These are phyloP conservation scores for Mycena galericulata DNA, from an alignment of 768 basidiomycete genomes.

Conservation along the genomic window DNA sequence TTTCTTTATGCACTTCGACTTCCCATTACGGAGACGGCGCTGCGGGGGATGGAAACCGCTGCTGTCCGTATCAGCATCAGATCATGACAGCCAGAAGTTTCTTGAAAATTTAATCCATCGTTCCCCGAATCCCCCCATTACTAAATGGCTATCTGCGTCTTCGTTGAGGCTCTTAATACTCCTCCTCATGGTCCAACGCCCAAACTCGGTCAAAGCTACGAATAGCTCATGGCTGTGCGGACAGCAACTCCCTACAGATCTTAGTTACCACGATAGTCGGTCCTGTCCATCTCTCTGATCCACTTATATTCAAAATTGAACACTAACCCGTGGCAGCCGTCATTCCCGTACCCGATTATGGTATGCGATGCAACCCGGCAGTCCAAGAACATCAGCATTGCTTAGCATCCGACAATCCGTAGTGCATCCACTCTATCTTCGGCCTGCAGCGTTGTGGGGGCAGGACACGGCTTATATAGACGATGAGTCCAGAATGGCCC, in stretches of 20 bases:
- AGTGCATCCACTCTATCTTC: no score
- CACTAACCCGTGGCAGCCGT: neutral
- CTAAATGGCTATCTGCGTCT: no score
- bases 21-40: no score
- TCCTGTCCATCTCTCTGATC: conserved; percentile 10
- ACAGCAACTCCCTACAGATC: neutral
- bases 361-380: neutral
- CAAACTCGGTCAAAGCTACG: neutral
- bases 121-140: no score
- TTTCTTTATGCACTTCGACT: no score
- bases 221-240: conserved; percentile 12
- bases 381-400: conserved; percentile 16
- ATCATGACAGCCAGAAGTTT: no score
- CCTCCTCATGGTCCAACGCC: neutral
- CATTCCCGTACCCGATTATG: neutral
- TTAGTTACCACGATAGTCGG: neutral
- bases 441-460: neutral
- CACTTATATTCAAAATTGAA: neutral
- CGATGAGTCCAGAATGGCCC: neutral
- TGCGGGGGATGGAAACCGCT: no score
- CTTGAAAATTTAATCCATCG: no score
- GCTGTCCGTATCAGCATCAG: no score
- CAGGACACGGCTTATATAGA: conserved; percentile 10
- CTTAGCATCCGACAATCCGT: conserved; percentile 21
- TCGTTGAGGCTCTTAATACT: no score